Percentiles rank a stretch among this genome's conserved stretches.
phyloP scores from a whole-genome alignment of 192 early-diverging fungal genomes.

The Rhizophagus sp. region DNA sequence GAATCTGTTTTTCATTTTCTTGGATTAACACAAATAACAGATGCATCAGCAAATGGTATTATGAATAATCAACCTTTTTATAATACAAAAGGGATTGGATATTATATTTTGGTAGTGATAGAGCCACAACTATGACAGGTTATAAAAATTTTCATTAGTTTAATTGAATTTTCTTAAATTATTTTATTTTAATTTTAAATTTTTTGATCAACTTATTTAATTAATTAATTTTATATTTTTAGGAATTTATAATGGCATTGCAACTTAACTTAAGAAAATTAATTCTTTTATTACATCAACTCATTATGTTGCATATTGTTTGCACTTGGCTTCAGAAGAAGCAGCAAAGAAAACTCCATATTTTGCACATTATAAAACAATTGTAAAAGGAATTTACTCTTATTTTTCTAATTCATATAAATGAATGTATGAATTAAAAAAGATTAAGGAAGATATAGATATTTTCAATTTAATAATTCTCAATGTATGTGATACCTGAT shows the following conservation, averaged over 20 bases:
- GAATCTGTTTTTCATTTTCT: too few relatives aligned
- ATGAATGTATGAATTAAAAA: slow-evolving; percentile 1
- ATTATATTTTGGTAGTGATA: too few relatives aligned
- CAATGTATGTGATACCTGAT: background rate
- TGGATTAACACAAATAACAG: too few relatives aligned
- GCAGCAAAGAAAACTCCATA: background rate
- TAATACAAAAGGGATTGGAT: too few relatives aligned
- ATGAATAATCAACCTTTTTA: too few relatives aligned
- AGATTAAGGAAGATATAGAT: background rate
- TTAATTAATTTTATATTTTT: background rate
- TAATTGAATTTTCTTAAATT: too few relatives aligned
- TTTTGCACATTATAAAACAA: background rate
- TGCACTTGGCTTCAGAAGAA: background rate
- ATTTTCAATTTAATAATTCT: background rate
- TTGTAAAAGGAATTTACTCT: background rate
- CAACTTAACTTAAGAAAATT: background rate
- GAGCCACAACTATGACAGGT: too few relatives aligned
- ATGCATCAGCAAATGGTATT: too few relatives aligned
- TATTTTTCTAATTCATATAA: slow-evolving; percentile 3
- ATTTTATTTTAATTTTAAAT: too few relatives aligned
- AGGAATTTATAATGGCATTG: background rate
- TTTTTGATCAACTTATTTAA: too few relatives aligned
- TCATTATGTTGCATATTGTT: background rate
- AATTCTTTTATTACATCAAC: background rate
- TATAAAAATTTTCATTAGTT: too few relatives aligned